Evolutionary conservation across 148 eudicot genomes (phyloP).

Genomic region (Simmondsia chinensis): DNA sequence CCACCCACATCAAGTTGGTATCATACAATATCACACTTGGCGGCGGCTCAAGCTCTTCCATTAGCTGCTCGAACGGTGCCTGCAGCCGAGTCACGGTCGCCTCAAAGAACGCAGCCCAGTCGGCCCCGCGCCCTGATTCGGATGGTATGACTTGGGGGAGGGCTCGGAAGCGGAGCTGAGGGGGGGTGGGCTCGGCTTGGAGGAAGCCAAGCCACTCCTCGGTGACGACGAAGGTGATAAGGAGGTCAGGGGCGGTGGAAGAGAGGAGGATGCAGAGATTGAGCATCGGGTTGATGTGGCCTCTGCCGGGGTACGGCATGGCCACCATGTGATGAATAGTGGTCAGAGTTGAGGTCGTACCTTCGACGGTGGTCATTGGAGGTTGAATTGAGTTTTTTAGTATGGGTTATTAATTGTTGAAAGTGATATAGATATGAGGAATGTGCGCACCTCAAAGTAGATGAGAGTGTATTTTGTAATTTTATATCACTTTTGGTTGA

Average conservation of each 20-base stretch:
- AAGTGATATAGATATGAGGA: no score
- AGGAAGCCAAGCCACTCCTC: constrained; percentile 48
- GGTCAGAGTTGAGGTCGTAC: neutral
- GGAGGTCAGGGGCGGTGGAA: neutral
- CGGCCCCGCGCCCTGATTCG: constrained; percentile 32
- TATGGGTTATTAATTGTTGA: no score
- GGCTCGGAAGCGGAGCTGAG: constrained; percentile 24
- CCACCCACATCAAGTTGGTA: constrained; percentile 33
- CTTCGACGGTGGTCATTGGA: neutral
- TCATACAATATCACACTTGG: constrained; percentile 32
- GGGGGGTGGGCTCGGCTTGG: constrained; percentile 19
- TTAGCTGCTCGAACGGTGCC: constrained; percentile 41
- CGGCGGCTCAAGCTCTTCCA: constrained; percentile 29
- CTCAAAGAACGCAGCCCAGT: constrained; percentile 24
- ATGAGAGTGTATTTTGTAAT: no score
- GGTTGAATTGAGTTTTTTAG: neutral
- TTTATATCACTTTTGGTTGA: no score
- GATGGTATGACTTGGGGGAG: constrained; percentile 60
- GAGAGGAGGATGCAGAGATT: constrained; percentile 46
- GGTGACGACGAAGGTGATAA: constrained; percentile 33
- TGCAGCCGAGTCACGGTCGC: constrained; percentile 29
- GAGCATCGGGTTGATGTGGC: constrained; percentile 63
- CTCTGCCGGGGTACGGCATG: constrained; percentile 55
- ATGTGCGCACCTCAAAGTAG: no score
- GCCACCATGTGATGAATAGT: constrained; percentile 36